Evolutionary conservation across 805 yeast species (phyloP).

Genomic region (Wickerhamiella cacticola): DNA sequence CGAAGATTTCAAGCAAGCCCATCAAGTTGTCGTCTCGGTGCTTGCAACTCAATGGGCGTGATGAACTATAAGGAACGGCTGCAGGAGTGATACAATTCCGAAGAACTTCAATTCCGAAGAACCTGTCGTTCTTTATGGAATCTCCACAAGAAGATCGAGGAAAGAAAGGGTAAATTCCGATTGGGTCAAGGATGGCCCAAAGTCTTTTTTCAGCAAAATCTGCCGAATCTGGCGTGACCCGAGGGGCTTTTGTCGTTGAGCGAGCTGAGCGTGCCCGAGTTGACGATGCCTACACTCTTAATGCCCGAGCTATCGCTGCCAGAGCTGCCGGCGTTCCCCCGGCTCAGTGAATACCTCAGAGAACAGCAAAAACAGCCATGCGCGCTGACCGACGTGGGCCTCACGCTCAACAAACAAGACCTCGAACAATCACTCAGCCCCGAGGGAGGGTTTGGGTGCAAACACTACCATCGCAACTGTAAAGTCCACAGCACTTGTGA

Average conservation of each 20-base stretch:
- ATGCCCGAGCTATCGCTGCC: slow-evolving; percentile 9
- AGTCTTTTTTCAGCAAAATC: slow-evolving; percentile 4
- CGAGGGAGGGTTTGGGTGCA: slow-evolving; percentile 53
- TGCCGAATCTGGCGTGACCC: slow-evolving; percentile 3
- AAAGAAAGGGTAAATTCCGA: slow-evolving; percentile 1
- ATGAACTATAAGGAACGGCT: slow-evolving; percentile 4
- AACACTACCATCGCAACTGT: slow-evolving; percentile 72
- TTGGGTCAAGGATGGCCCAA: slow-evolving; percentile 4
- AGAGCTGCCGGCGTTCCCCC: slow-evolving; percentile 6
- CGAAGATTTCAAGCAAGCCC: slow-evolving; percentile 6
- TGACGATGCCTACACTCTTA: not conserved
- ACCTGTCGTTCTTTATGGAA: slow-evolving; percentile 10
- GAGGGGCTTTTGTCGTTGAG: slow-evolving; percentile 9
- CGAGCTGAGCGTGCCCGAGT: slow-evolving; percentile 10
- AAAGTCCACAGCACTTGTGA: slow-evolving; percentile 63
- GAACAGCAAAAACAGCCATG: not conserved
- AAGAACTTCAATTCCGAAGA: too few relatives aligned
- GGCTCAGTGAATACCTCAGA: not conserved
- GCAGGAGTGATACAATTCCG: slow-evolving; percentile 10
- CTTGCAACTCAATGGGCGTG: slow-evolving; percentile 6
- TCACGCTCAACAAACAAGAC: slow-evolving; percentile 39
- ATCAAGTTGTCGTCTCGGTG: slow-evolving; percentile 2
- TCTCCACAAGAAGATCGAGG: slow-evolving; percentile 6
- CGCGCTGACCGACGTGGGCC: not conserved
- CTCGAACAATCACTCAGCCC: slow-evolving; percentile 27